phyloP scores from a whole-genome alignment of 495 filamentous ascomycete genomes.

The Hypoxylon crocopeplum region DNA sequence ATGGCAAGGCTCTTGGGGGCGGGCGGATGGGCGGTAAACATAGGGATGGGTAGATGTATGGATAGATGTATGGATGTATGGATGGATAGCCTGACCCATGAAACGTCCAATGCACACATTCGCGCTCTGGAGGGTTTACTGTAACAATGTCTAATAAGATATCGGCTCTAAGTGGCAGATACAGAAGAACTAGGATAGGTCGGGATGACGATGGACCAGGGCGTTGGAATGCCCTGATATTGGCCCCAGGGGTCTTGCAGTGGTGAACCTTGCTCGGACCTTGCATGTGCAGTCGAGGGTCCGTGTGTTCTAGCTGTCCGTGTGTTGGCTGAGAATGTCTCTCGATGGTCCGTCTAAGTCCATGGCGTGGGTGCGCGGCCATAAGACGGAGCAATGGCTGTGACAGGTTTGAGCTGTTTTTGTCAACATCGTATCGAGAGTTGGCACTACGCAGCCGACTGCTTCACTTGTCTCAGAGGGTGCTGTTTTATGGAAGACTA shows the following conservation, averaged over 20 bases:
- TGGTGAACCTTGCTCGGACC: constrained; percentile 28
- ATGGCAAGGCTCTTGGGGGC: constrained; percentile 18
- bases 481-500: too few species aligned
- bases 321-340: constrained; percentile 36
- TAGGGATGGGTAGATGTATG: constrained; percentile 7
- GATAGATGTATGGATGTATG: neutral
- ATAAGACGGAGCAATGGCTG: constrained; percentile 18
- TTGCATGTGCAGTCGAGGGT: constrained; percentile 34
- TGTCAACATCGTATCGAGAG: constrained; percentile 12
- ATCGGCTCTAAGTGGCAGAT: constrained; percentile 32
- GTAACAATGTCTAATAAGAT: constrained; percentile 38
- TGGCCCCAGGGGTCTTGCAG: constrained; percentile 25
- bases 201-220: constrained; percentile 37
- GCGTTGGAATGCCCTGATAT: constrained; percentile 34
- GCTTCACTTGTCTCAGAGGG: too few species aligned
- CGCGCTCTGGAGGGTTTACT: too few species aligned
- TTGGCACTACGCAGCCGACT: neutral
- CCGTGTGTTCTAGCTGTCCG: constrained; percentile 27
- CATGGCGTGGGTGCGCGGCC: constrained; percentile 10
- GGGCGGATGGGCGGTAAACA: constrained; percentile 34
- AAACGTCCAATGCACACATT: constrained; percentile 33
- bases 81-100: constrained; percentile 16
- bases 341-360: constrained; percentile 16
- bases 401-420: constrained; percentile 24
- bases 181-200: constrained; percentile 15